Evolutionary conservation across 2,329 filamentous ascomycete genomes (phyloP).

Genomic region (Gnomoniopsis smithogilvyi): DNA sequence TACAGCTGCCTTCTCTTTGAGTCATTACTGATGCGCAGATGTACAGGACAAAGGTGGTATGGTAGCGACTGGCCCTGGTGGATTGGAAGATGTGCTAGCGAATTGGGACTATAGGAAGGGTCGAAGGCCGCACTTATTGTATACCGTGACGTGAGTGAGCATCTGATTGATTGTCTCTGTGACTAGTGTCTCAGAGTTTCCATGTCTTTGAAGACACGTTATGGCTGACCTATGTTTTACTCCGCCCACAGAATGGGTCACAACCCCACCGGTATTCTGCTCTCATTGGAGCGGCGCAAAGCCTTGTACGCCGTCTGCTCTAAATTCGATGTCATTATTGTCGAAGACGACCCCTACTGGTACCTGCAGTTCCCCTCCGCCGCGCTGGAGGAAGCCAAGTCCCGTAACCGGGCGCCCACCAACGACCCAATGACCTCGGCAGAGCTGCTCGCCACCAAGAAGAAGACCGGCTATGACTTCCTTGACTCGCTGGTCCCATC

Average conservation of each 20-base stretch:
- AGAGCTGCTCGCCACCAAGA: slow-evolving; percentile 30
- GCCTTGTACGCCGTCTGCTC: slow-evolving; percentile 79
- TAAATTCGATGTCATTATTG: slow-evolving; percentile 83
- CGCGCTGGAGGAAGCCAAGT: slow-evolving; percentile 46
- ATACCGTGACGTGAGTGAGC: slow-evolving; percentile 76
- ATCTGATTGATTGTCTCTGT: too few relatives aligned
- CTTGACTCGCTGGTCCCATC: slow-evolving; percentile 81
- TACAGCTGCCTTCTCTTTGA: too few relatives aligned
- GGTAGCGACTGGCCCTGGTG: slow-evolving; percentile 67
- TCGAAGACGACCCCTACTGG: slow-evolving; percentile 97
- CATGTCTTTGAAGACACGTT: not conserved
- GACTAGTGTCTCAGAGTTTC: too few relatives aligned
- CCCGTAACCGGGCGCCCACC: slow-evolving; percentile 33
- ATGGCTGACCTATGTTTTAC: too few relatives aligned
- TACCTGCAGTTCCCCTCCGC: slow-evolving; percentile 85
- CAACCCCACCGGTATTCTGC: slow-evolving; percentile 77
- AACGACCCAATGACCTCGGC: slow-evolving; percentile 29
- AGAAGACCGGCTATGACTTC: slow-evolving; percentile 66
- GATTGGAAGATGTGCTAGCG: slow-evolving; percentile 72
- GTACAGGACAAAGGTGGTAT: slow-evolving; percentile 69
- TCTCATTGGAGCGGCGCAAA: slow-evolving; percentile 69
- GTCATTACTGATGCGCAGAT: too few relatives aligned
- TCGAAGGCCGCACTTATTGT: slow-evolving; percentile 77
- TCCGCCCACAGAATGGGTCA: slow-evolving; percentile 59
- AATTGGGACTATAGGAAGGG: slow-evolving; percentile 79